These are phyloP conservation scores for Monilinia fructigena DNA, from an alignment of 2,329 filamentous ascomycete species.

Conservation along the genomic window DNA sequence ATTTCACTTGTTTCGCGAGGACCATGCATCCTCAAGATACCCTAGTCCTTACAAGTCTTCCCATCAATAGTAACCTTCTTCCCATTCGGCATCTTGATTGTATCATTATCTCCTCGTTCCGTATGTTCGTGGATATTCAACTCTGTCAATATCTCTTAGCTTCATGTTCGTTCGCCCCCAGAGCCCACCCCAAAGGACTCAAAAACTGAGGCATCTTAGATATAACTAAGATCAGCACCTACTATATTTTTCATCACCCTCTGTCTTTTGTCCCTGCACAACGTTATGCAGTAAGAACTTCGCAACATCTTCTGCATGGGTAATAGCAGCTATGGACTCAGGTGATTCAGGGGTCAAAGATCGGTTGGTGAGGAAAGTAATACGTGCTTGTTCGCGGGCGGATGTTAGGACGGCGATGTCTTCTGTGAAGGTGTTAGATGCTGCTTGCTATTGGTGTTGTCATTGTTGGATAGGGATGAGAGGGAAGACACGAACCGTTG, in stretches of 20 bases:
- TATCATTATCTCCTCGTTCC: conserved; percentile 91
- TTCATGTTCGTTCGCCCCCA: background rate
- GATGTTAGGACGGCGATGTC: conserved; percentile 68
- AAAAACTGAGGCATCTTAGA: background rate
- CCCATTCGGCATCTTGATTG: conserved; percentile 62
- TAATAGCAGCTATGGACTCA: conserved; percentile 62
- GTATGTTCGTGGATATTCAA: conserved; percentile 87
- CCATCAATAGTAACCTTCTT: conserved; percentile 40
- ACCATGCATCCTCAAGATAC: background rate
- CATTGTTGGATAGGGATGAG: background rate
- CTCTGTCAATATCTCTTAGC: conserved; percentile 50
- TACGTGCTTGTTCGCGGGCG: conserved; percentile 70
- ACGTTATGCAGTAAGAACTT: conserved; percentile 78
- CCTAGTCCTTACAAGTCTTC: conserved; percentile 25
- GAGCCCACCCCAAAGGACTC: background rate
- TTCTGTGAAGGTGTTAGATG: conserved; percentile 50
- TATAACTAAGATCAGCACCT: conserved; percentile 40
- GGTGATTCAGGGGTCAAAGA: conserved; percentile 56
- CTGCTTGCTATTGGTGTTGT: background rate
- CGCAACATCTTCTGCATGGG: conserved; percentile 80
- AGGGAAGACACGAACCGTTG: conserved; percentile 55
- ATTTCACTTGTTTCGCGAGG: background rate
- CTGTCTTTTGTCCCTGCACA: conserved; percentile 70
- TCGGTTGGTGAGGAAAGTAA: conserved; percentile 69
- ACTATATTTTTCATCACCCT: conserved; percentile 57